Conservation (phyloP, 768 basidiomycete genomes). For the Rhodotorula kratochvilovae region DNA sequence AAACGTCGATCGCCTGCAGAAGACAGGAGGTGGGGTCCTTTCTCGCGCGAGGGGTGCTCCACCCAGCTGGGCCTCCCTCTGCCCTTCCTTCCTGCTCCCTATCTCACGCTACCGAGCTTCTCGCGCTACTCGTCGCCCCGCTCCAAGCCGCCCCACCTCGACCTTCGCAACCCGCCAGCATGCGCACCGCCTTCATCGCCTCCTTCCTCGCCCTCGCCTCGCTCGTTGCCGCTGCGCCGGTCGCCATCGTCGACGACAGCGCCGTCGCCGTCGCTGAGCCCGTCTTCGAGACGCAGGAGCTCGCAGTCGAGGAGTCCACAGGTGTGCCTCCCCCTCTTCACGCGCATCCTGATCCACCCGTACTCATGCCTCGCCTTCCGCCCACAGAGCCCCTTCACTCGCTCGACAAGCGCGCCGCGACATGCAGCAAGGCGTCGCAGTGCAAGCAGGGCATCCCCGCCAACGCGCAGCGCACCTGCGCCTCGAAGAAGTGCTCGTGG, state of each 20-base stretch:
- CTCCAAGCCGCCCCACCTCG: neutral
- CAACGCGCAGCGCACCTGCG: neutral
- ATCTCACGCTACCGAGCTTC: too few relatives aligned
- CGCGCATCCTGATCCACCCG: neutral
- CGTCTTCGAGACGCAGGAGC: neutral
- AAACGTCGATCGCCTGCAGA: too few relatives aligned
- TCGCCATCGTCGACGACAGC: constrained; percentile 36
- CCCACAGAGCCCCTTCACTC: neutral
- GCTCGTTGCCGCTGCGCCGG: constrained; percentile 10
- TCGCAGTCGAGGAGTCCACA: neutral
- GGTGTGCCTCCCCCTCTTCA: neutral
- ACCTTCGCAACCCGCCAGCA: constrained; percentile 7
- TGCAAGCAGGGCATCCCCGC: neutral
- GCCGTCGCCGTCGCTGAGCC: constrained; percentile 46
- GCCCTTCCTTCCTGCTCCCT: too few relatives aligned
- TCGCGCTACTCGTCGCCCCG: neutral
- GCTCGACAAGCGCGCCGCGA: constrained; percentile 1
- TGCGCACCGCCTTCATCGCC: constrained; percentile 14
- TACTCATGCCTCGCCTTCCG: neutral
- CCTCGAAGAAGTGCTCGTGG: neutral
- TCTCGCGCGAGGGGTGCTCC: too few relatives aligned
- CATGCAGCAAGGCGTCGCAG: neutral
- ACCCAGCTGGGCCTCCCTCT: too few relatives aligned
- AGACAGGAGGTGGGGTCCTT: too few relatives aligned
- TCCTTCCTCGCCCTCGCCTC: constrained; percentile 32